These are phyloP conservation scores for Rhododendron griersonianum DNA, from an alignment of 148 eudicot species.

Conservation along the genomic window DNA sequence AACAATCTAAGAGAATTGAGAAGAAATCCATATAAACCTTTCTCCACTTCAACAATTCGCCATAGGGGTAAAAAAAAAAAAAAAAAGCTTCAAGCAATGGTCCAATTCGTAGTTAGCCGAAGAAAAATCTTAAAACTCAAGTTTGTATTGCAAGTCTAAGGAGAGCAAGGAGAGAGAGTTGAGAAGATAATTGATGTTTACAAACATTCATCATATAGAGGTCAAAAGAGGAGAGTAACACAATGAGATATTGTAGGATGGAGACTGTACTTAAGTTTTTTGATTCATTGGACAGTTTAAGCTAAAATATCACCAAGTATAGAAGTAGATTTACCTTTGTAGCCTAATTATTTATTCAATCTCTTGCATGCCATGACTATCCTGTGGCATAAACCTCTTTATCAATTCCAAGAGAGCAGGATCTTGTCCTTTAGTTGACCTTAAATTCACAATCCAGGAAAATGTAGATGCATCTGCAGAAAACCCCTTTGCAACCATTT, in stretches of 20 bases:
- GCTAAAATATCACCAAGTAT: neutral
- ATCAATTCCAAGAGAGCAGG: neutral
- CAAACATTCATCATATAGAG: neutral
- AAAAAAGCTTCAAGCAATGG: too few species aligned
- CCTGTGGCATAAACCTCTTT: neutral
- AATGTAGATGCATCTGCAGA: neutral
- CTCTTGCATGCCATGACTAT: neutral
- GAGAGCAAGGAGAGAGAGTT: neutral
- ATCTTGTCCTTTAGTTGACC: neutral
- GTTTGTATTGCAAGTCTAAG: too few species aligned
- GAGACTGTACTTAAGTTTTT: neutral
- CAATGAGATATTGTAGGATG: neutral
- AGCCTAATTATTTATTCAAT: neutral
- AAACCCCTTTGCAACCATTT: neutral
- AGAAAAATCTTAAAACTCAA: too few species aligned
- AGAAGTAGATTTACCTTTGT: neutral
- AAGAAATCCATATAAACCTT: too few species aligned
- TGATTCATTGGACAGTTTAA: neutral
- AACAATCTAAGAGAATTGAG: too few species aligned
- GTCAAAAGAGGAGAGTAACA: neutral
- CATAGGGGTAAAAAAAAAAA: too few species aligned
- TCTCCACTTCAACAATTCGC: too few species aligned
- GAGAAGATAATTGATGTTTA: neutral
- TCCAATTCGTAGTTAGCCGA: too few species aligned
- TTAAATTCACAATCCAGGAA: neutral